Evolutionary conservation across 2,329 filamentous ascomycete species (phyloP).

Genomic region (Sclerotiophoma versabilis): DNA sequence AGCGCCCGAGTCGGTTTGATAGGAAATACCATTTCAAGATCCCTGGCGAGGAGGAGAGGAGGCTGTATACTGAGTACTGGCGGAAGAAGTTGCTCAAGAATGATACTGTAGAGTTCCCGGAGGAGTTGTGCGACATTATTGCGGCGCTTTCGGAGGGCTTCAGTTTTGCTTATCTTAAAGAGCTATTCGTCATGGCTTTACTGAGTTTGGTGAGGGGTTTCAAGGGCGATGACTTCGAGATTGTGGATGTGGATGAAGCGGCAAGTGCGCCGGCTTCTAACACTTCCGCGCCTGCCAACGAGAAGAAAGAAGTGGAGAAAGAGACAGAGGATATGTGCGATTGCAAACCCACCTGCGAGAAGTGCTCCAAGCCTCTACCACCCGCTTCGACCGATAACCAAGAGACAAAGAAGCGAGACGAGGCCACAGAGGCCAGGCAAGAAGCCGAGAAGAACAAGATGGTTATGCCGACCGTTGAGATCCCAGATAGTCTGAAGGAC

Average conservation of each 20-base stretch:
- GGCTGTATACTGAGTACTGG: conserved; percentile 53
- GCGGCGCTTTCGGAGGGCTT: conserved; percentile 50
- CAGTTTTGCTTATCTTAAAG: conserved; percentile 53
- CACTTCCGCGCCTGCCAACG: not conserved
- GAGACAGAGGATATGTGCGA: conserved; percentile 21
- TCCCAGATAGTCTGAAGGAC: conserved; percentile 31
- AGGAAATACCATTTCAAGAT: conserved; percentile 54
- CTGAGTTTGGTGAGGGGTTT: conserved; percentile 43
- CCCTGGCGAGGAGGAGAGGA: conserved; percentile 44
- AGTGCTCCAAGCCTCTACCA: conserved; percentile 27
- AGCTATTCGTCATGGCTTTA: conserved; percentile 50
- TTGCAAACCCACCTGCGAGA: conserved; percentile 27
- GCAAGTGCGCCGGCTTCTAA: conserved; percentile 11
- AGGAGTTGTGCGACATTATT: conserved; percentile 42
- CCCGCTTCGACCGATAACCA: not conserved
- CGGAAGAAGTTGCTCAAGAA: conserved; percentile 45
- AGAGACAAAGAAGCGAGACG: conserved; percentile 12
- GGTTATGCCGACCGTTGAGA: conserved; percentile 30
- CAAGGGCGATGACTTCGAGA: conserved; percentile 37
- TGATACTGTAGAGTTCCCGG: conserved; percentile 45
- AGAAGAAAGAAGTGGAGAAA: not conserved
- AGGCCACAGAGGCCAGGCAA: conserved; percentile 17
- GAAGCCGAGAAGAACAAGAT: conserved; percentile 29
- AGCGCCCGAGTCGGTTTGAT: conserved; percentile 55
- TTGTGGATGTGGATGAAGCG: conserved; percentile 33